Base-by-base conservation (phyloP, 768 basidiomycete genomes). In the Obba rivulosa region DNA sequence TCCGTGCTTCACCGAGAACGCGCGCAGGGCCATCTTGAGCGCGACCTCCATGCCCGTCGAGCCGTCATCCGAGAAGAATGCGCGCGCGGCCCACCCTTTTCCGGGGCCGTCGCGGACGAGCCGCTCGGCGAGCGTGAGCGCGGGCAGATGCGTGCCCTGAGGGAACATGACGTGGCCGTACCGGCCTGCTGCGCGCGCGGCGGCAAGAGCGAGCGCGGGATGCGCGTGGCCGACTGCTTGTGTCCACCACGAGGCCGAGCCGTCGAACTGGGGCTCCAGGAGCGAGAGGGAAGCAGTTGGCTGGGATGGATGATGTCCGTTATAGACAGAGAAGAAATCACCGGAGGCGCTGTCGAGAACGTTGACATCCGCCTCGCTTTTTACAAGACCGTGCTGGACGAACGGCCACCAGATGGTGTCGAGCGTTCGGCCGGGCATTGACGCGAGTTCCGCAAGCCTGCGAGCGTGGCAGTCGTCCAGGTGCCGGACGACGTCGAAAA, bases 111-210 rank as follows among this genome's bases (percentile, higher is more conserved):
- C 61, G 22, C 71, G 63, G 16, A 95, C 66, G 18, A 97, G 73
- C 17, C 79, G 77, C 61, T 97, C 94, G 1, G 92, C 83, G 18
- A 98, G 78, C 25, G 76, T 68, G 3, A 98, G 72, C 0, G 95
- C 95, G 8, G 95, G 95, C 3, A 79, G 74, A 61, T 97, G 88
- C 0, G 83, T 83, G 2, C 89, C 87, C 54, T 86, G 81, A 8
- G 95, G 95, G 64, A 93, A 97, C 74, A 98, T 92, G 56, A 98
- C 93, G 66, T 98, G 95, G 0, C 95, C 95, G 59, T 97, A 98
- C 2, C 95, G 78, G 8, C 95, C 95, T 16, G 92, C 85, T 5
- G 93, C 92, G 28, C 77, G 74, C 2, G 94, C 93, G 1, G 92
- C 94, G 8, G 94, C 92, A 37, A 94, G 72, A 0, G 89, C 83